These are phyloP conservation scores for Fraxinus albicans DNA, from an alignment of 305 asterid species.

Conservation along the genomic window DNA sequence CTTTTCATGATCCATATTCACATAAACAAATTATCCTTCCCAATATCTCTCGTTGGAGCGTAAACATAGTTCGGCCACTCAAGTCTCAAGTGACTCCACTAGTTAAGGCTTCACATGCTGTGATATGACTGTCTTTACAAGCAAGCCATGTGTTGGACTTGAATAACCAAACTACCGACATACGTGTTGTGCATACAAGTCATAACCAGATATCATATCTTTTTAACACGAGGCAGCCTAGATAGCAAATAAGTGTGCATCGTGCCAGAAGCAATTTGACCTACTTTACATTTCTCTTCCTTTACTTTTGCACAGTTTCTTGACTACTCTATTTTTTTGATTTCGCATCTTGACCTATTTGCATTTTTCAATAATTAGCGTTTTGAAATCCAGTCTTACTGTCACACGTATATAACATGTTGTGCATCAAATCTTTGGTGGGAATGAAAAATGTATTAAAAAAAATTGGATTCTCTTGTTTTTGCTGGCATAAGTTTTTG, in stretches of 20 bases:
- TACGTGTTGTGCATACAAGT: background rate
- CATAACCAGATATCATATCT: background rate
- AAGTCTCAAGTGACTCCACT: background rate
- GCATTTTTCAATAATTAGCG: too few relatives aligned
- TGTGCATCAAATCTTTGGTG: background rate
- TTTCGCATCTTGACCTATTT: too few relatives aligned
- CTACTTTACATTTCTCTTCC: background rate
- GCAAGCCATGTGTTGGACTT: background rate
- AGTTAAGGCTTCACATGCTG: background rate
- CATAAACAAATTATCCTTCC: conserved; percentile 16
- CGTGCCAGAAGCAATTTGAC: background rate
- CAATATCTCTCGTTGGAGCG: background rate
- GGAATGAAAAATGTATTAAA: background rate
- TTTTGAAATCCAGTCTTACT: too few relatives aligned
- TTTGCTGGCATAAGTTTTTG: background rate
- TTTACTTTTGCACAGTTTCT: background rate
- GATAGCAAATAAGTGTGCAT: background rate
- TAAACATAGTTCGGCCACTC: background rate
- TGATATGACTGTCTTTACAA: background rate
- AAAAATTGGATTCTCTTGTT: background rate
- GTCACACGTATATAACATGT: background rate
- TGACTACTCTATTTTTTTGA: too few relatives aligned
- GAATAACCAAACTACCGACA: background rate
- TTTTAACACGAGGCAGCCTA: background rate
- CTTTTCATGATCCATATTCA: conserved; percentile 31